These are phyloP conservation scores for Cryptosporidium sp. DNA, from an alignment of 169 alveolate species.

Conservation along the genomic window DNA sequence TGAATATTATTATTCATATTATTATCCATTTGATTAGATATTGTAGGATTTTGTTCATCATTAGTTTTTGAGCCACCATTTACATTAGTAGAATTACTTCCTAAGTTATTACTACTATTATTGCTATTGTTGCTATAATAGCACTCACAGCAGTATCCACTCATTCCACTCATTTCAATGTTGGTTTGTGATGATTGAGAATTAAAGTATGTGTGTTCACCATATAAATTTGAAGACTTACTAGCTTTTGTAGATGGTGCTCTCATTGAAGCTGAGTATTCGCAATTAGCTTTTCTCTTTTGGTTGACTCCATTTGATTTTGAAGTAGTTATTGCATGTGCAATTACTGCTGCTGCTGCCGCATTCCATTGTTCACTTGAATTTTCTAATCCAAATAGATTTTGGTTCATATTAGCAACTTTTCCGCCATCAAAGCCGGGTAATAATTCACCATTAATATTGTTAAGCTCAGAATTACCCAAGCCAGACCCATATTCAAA, in stretches of 20 bases:
- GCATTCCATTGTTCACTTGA: constrained; percentile 73
- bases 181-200: constrained; percentile 29
- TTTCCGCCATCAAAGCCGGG: constrained; percentile 12
- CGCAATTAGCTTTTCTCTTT: constrained; percentile 63
- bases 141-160: constrained; percentile 40
- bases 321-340: constrained; percentile 67
- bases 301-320: constrained; percentile 39
- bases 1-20: constrained; percentile 23
- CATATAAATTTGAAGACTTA: constrained; percentile 44
- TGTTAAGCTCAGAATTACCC: constrained; percentile 34
- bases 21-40: constrained; percentile 25
- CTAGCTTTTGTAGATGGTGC: constrained; percentile 53
- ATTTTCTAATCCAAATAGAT: constrained; percentile 41
- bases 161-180: constrained; percentile 15
- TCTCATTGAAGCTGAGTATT: constrained; percentile 41
- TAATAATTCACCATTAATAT: constrained; percentile 34
- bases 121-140: not conserved
- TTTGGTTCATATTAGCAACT: not conserved
- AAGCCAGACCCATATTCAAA: constrained; percentile 57
- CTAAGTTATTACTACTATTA: not conserved
- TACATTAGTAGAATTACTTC: not conserved
- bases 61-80: not conserved
- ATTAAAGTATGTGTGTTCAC: constrained; percentile 8
- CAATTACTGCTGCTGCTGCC: constrained; percentile 73
- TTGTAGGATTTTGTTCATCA: constrained; percentile 20